Conservation (phyloP, 345 rosid genomes). For the Populus deltoides region DNA sequence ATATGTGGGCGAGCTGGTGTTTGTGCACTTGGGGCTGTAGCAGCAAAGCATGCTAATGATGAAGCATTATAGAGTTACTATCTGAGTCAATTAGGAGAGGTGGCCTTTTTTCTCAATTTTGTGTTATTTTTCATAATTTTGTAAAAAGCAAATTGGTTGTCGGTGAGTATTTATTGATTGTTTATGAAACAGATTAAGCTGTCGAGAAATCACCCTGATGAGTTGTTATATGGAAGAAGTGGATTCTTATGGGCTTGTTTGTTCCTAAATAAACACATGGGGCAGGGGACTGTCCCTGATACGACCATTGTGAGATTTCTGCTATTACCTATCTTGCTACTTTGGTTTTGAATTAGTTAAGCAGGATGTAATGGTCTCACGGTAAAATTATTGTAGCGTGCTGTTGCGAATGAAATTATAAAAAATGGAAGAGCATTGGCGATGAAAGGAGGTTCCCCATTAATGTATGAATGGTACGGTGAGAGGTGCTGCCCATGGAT, state of each 20-base stretch:
- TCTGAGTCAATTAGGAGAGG: conserved; percentile 24
- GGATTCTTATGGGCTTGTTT: conserved; percentile 32
- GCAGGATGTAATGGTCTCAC: not conserved
- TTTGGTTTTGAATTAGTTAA: not conserved
- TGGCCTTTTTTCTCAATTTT: not conserved
- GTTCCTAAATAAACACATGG: conserved; percentile 27
- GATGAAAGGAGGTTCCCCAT: conserved; percentile 22
- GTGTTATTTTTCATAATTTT: not conserved
- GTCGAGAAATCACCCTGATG: conserved; percentile 22
- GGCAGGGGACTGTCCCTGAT: conserved; percentile 14
- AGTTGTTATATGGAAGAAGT: conserved; percentile 28
- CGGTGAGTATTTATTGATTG: not conserved
- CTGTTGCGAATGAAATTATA: conserved; percentile 23
- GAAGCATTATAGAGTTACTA: conserved; percentile 21
- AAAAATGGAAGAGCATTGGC: conserved; percentile 19
- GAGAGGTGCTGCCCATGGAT: conserved; percentile 32
- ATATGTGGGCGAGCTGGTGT: conserved; percentile 24
- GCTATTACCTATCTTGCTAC: not conserved
- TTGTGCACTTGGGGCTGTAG: conserved; percentile 33
- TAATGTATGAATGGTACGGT: conserved; percentile 34
- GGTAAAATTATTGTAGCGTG: conserved; percentile 8
- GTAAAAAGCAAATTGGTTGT: not conserved
- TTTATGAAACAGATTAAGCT: conserved; percentile 16
- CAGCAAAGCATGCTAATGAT: conserved; percentile 28
- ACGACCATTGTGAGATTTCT: conserved; percentile 22